Conservation (phyloP, 495 filamentous ascomycete genomes). For the Patellaria atrata region DNA sequence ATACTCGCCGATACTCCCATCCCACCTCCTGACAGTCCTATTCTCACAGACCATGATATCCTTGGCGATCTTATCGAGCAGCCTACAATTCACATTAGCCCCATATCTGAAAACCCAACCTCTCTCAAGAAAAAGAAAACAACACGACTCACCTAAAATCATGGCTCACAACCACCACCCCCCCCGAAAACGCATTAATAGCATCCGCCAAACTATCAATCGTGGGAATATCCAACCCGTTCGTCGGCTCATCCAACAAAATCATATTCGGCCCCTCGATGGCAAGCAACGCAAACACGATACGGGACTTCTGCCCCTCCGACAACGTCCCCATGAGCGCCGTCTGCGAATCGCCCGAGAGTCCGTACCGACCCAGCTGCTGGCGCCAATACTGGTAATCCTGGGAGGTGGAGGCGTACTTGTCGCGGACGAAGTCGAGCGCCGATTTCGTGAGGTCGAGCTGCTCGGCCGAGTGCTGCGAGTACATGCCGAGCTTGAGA, state of each 20-base stretch:
- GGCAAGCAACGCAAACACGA: conserved; percentile 91
- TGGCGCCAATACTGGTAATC: conserved; percentile 99
- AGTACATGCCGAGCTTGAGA: conserved; percentile 95
- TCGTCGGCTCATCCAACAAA: conserved; percentile 94
- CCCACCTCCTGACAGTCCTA: conserved; percentile 79
- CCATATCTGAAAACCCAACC: too few species aligned
- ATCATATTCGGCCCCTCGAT: conserved; percentile 98
- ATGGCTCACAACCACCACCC: conserved; percentile 96
- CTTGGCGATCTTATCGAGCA: conserved; percentile 99
- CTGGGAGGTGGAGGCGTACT: conserved; percentile 74
- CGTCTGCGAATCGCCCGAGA: conserved; percentile 85
- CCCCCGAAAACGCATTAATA: conserved; percentile 89
- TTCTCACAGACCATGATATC: conserved; percentile 99
- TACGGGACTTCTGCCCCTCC: conserved; percentile 92
- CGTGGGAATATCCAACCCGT: conserved; percentile 97
- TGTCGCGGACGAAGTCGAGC: conserved; percentile 94
- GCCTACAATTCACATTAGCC: conserved; percentile 34
- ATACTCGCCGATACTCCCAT: conserved; percentile 81
- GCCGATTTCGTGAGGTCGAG: conserved; percentile 96
- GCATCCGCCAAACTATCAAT: conserved; percentile 96
- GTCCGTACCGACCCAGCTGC: conserved; percentile 85
- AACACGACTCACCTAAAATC: conserved; percentile 68
- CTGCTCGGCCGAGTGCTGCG: conserved; percentile 95
- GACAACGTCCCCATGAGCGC: conserved; percentile 95
- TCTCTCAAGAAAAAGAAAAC: not conserved